These are phyloP conservation scores for Alisma plantagoaquatica DNA, from an alignment of 106 monocot genomes.

Conservation along the genomic window DNA sequence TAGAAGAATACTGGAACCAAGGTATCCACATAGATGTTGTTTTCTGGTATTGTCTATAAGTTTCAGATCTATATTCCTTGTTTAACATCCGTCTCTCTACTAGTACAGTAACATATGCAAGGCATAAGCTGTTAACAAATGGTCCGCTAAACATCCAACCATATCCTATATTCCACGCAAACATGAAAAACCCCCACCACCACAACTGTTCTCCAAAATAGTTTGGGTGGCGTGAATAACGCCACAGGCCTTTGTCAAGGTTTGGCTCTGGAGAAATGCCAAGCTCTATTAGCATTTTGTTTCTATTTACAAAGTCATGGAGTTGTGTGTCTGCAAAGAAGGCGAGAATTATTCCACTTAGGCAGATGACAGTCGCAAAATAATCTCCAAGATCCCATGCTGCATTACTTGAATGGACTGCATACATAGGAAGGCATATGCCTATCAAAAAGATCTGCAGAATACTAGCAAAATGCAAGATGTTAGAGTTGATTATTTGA, in stretches of 20 bases:
- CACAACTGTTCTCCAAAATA: conserved; percentile 94
- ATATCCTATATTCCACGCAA: conserved; percentile 60
- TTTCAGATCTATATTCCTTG: conserved; percentile 51
- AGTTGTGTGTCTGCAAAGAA: conserved; percentile 90
- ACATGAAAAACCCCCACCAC: conserved; percentile 89
- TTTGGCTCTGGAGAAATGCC: conserved; percentile 32
- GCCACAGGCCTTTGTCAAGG: conserved; percentile 78
- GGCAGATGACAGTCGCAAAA: conserved; percentile 35
- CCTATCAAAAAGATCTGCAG: conserved; percentile 75
- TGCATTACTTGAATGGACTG: conserved; percentile 51
- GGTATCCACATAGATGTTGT: conserved; percentile 84
- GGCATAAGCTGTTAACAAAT: conserved; percentile 66
- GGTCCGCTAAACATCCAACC: conserved; percentile 81
- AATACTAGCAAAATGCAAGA: neutral
- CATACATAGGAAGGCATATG: conserved; percentile 86
- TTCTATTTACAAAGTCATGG: conserved; percentile 45
- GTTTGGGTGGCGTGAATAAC: conserved; percentile 90
- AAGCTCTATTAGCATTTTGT: conserved; percentile 32
- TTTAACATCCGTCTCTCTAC: conserved; percentile 79
- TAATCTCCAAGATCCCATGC: conserved; percentile 51
- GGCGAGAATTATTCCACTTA: conserved; percentile 55
- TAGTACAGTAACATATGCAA: conserved; percentile 67
- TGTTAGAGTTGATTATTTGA: neutral
- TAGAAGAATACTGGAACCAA: no score
- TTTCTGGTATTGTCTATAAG: conserved; percentile 66